Evolutionary conservation across 108 stramenopile species (phyloP).

Genomic region (Skeletonema menzelii): DNA sequence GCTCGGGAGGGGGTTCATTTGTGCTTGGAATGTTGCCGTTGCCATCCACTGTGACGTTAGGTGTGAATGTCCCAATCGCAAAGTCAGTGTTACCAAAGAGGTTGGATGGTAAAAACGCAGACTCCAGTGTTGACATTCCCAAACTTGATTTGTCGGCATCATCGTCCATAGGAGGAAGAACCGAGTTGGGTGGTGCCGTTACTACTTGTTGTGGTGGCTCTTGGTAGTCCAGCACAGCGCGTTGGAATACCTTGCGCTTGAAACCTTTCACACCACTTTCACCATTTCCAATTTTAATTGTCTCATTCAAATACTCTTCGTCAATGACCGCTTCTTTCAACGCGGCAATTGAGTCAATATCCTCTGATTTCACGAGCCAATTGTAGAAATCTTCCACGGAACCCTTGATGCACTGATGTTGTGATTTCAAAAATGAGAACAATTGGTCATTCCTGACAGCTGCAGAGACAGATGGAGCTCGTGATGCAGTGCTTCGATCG

Average conservation of each 20-base stretch:
- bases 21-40: background rate
- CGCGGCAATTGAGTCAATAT: constrained; percentile 39
- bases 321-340: constrained; percentile 47
- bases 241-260: constrained; percentile 44
- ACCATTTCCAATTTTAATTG: constrained; percentile 40
- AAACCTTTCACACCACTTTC: constrained; percentile 46
- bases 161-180: constrained; percentile 1
- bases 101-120: constrained; percentile 29
- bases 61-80: background rate
- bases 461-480: constrained; percentile 2
- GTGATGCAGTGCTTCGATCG: constrained; percentile 25
- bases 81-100: constrained; percentile 17
- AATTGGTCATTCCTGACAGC: constrained; percentile 34
- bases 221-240: constrained; percentile 35
- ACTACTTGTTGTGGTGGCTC: constrained; percentile 1
- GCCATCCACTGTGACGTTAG: background rate
- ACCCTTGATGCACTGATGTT: constrained; percentile 44
- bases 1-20: constrained; percentile 29
- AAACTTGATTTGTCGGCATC: background rate
- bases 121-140: background rate
- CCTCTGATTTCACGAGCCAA: constrained; percentile 45
- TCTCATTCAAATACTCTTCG: constrained; percentile 50
- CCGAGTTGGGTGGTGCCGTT: background rate
- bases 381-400: constrained; percentile 36
- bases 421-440: constrained; percentile 28